Percentiles rank a stretch among this genome's conserved stretches.
Conservation (phyloP, 441 rosid species). For the Rhodomyrtus psidioides region DNA sequence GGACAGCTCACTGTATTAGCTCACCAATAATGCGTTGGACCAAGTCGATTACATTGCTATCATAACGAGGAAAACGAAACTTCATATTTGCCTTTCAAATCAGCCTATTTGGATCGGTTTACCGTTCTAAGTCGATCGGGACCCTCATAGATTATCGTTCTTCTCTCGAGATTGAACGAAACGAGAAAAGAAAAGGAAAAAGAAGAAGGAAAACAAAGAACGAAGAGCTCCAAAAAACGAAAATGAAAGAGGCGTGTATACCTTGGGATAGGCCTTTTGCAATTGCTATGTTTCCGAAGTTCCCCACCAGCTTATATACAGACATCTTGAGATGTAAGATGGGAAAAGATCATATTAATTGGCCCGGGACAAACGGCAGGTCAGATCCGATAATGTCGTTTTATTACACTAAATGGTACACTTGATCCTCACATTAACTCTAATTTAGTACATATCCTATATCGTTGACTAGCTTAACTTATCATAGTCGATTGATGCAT, state of each 20-base stretch:
- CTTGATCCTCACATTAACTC: not conserved
- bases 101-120: not conserved
- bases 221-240: not conserved
- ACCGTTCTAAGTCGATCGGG: no score
- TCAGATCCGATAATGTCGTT: not conserved
- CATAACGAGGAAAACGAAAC: not conserved
- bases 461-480: not conserved
- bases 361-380: no score
- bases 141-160: not conserved
- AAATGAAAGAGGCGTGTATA: not conserved
- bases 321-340: not conserved
- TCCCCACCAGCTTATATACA: not conserved
- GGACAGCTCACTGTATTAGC: not conserved
- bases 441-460: not conserved
- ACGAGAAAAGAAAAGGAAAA: not conserved
- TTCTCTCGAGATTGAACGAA: not conserved
- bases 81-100: not conserved
- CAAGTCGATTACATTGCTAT: not conserved
- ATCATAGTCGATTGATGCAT: not conserved
- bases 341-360: not conserved
- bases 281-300: not conserved
- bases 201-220: no score
- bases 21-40: not conserved
- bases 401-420: not conserved
- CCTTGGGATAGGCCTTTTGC: not conserved